These are phyloP conservation scores for Candida ponderosae DNA, from an alignment of 805 yeast genomes.

Conservation along the genomic window DNA sequence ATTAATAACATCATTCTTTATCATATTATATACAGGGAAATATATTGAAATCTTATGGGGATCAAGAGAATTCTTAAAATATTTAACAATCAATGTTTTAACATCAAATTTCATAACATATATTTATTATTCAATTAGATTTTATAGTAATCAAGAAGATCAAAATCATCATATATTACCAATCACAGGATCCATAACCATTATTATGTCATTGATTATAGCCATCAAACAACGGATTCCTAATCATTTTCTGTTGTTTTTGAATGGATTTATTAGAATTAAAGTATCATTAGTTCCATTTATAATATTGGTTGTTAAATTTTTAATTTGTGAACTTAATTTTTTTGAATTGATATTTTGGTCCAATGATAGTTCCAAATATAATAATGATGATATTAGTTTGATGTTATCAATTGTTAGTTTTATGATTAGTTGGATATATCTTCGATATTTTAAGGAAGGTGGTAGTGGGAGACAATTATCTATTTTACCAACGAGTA, in stretches of 20 bases:
- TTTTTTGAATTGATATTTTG: background rate
- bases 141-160: background rate
- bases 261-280: constrained; percentile 36
- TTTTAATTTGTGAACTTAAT: background rate
- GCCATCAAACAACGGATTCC: constrained; percentile 50
- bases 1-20: constrained; percentile 26
- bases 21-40: constrained; percentile 40
- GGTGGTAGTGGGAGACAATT: constrained; percentile 36
- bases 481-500: constrained; percentile 31
- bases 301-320: constrained; percentile 14
- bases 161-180: constrained; percentile 6
- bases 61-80: constrained; percentile 34
- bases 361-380: background rate
- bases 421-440: constrained; percentile 30
- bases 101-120: constrained; percentile 29
- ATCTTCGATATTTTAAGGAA: constrained; percentile 30
- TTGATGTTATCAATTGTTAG: constrained; percentile 17
- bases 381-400: background rate
- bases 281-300: constrained; percentile 19
- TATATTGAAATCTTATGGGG: constrained; percentile 54
- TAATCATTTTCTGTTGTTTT: constrained; percentile 40
- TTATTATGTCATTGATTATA: constrained; percentile 39
- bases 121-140: constrained; percentile 16
- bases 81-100: constrained; percentile 27
- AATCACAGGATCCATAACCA: constrained; percentile 11